Base-by-base conservation (phyloP, 129 eudicot species). In the Flaveria ramosissima region DNA sequence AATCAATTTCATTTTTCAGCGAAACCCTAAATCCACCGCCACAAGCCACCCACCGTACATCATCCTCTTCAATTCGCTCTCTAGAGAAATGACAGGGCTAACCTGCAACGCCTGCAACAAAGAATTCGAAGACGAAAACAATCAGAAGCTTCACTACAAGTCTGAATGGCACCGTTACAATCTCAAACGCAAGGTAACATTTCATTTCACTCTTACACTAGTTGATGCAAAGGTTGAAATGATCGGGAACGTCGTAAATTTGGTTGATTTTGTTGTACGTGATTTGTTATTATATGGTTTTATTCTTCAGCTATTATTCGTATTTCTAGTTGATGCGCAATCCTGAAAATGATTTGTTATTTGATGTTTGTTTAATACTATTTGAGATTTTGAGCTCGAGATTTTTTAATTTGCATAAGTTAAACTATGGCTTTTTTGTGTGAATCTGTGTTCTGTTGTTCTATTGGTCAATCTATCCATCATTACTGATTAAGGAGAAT, bases 141-240 rank as follows among this genome's bases (percentile, higher is more conserved):
- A 92, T 69, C 97, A 89, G 42, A 95, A 95, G 78, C 83, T 85
- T 62, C 99, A 95, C 81, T 95, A 91, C 89, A 95, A 88, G 83
- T 95, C 99, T 21, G 99, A 95, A 65, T 95, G 99, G 99, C 99
- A 95, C 81, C 97, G 97, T 17, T 95, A 95, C 92, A 95, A 95
- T 68, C 99, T 95, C 83, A 95, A 95, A 80, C 99, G 99, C 88
- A 95, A 95, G 97, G 99, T 93, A 8, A 7, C 77, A 3, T 0
- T 59, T 26, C 30, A 26, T 26, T 42, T 55, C 7, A 11, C 48
- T 45, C 48, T 0, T 45, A 45, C 48, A 45, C 30, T 26, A 26
- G 30, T 26, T 26, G 3, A 26, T 26, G 30, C 30, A 26, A 26
- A 26, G 30, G 11, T 42, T 17, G 74, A 67, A 77, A 14, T 23